Conservation (phyloP, 768 basidiomycete genomes). For the Chiua virens region DNA sequence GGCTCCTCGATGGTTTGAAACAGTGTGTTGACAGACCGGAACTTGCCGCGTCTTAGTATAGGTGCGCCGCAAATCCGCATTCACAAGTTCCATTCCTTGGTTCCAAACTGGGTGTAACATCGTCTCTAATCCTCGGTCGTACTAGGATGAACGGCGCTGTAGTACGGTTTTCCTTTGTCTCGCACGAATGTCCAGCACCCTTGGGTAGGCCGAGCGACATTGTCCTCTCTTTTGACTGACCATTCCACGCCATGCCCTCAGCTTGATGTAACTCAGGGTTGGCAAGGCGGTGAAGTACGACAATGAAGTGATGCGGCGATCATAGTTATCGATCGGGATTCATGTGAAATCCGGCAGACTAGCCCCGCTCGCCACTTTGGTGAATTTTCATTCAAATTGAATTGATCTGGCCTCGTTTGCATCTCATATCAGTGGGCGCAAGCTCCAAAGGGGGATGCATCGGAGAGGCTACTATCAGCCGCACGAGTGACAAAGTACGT, state of each 20-base stretch:
- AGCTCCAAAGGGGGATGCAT: slow-evolving; percentile 6
- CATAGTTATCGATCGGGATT: slow-evolving; percentile 20
- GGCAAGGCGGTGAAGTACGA: slow-evolving; percentile 11
- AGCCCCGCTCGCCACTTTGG: slow-evolving; percentile 14
- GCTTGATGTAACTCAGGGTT: slow-evolving; percentile 15
- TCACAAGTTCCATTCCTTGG: background rate
- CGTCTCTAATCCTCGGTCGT: slow-evolving; percentile 5
- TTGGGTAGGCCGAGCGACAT: background rate
- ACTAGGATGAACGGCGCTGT: background rate
- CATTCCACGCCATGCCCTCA: background rate
- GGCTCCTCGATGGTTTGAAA: slow-evolving; percentile 25
- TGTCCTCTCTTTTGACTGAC: background rate
- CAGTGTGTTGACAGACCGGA: slow-evolving; percentile 13
- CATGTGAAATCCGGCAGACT: slow-evolving; percentile 12
- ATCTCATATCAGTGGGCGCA: slow-evolving; percentile 15
- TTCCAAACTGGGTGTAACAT: too few relatives aligned
- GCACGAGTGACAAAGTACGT: slow-evolving; percentile 7
- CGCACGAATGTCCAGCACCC: background rate
- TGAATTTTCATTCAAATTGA: slow-evolving; percentile 26
- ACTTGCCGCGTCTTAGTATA: slow-evolving; percentile 1
- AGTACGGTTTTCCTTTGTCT: background rate
- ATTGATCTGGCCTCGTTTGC: slow-evolving; percentile 10
- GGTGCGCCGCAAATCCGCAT: background rate
- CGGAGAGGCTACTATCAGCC: slow-evolving; percentile 2
- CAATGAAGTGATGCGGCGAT: slow-evolving; percentile 21